These are phyloP conservation scores for Manihot esculenta DNA, from an alignment of 441 rosid genomes.

Conservation along the genomic window DNA sequence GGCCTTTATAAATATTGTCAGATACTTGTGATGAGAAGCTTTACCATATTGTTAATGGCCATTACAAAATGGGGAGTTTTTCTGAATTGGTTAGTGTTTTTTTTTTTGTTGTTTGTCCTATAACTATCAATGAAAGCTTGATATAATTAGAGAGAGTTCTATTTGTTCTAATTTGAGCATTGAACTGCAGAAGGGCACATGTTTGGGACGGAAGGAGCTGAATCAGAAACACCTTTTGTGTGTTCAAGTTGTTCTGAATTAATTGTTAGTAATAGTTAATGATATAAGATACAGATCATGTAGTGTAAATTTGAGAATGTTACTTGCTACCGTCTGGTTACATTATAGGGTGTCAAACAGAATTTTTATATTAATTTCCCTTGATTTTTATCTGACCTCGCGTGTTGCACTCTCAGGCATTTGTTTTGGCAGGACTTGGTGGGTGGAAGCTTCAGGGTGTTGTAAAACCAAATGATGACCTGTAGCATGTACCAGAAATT, in stretches of 20 bases:
- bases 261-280: not conserved
- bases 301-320: conserved; percentile 6
- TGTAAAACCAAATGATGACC: conserved; percentile 58
- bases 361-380: not conserved
- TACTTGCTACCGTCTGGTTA: conserved; percentile 12
- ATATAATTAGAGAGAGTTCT: no score
- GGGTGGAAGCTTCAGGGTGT: conserved; percentile 93
- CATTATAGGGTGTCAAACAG: not conserved
- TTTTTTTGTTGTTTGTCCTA: no score
- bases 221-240: not conserved
- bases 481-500: conserved; percentile 17
- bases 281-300: not conserved
- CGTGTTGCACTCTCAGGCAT: conserved; percentile 57
- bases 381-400: conserved; percentile 15
- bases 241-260: not conserved
- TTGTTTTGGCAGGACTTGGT: conserved; percentile 72
- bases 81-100: conserved; percentile 7
- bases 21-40: not conserved
- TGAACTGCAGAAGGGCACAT: conserved; percentile 2
- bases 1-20: not conserved
- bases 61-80: not conserved
- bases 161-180: not conserved
- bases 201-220: not conserved
- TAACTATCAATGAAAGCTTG: not conserved
- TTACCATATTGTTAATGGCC: not conserved